Conservation (phyloP, 106 monocot genomes). For the Dendrobium huoshanense region DNA sequence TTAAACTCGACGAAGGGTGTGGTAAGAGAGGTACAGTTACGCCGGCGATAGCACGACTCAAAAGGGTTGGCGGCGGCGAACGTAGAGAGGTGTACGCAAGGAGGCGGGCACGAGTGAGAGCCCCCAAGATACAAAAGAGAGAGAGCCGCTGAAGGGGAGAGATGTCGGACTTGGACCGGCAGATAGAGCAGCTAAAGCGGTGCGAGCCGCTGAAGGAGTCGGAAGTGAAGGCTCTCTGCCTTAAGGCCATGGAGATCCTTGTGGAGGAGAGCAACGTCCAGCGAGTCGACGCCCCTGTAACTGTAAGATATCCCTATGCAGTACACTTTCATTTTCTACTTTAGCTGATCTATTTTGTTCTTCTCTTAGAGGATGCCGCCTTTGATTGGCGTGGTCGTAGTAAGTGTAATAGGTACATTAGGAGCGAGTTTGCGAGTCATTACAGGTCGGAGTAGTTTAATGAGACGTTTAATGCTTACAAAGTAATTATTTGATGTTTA, state of each 20-base stretch:
- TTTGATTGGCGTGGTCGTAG: neutral
- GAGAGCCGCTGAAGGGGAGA: no score
- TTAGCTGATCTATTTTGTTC: neutral
- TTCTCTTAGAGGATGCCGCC: neutral
- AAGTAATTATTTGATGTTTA: no score
- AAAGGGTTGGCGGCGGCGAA: neutral
- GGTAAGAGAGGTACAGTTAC: neutral
- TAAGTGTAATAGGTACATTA: no score
- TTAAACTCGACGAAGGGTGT: neutral
- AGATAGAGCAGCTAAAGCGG: conserved; percentile 96
- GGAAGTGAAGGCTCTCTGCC: conserved; percentile 92
- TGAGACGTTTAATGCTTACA: no score
- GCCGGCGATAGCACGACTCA: neutral
- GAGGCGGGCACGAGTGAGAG: neutral
- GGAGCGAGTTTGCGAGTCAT: no score
- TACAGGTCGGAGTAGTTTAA: no score
- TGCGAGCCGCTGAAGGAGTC: conserved; percentile 93
- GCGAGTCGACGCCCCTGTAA: conserved; percentile 95
- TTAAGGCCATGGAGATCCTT: conserved; percentile 99
- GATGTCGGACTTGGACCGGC: conserved; percentile 93
- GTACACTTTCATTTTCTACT: neutral
- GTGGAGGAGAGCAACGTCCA: conserved; percentile 99
- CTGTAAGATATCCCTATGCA: conserved; percentile 28
- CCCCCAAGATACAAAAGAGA: neutral
- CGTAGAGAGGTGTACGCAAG: neutral